These are phyloP conservation scores for Euryodendron excelsum DNA, from an alignment of 148 eudicot species.

Conservation along the genomic window DNA sequence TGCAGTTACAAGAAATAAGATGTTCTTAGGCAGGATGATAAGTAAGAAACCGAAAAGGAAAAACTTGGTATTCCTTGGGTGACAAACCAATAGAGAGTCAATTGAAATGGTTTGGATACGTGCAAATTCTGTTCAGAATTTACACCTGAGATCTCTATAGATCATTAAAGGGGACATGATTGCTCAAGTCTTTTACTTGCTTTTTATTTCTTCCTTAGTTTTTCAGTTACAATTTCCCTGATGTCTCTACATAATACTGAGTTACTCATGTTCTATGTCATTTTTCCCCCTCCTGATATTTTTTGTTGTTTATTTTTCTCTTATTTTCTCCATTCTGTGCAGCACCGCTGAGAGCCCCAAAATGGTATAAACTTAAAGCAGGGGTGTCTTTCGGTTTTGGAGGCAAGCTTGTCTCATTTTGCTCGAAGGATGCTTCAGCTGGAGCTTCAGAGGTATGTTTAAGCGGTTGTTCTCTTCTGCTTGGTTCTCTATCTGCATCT, in stretches of 20 bases:
- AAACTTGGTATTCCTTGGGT: neutral
- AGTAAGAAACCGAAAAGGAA: neutral
- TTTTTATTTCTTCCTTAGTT: neutral
- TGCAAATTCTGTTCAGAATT: neutral
- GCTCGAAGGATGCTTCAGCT: conserved; percentile 44
- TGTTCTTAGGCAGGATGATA: neutral
- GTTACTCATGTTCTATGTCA: neutral
- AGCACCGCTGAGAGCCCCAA: conserved; percentile 85
- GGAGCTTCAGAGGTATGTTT: conserved; percentile 76
- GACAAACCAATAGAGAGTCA: neutral
- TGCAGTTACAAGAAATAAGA: neutral
- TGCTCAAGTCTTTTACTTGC: neutral
- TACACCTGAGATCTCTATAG: neutral
- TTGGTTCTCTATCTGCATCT: neutral
- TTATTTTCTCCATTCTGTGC: conserved; percentile 21
- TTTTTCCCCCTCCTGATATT: neutral
- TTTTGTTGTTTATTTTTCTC: neutral
- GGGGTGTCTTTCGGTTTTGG: conserved; percentile 98
- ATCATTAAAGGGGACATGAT: too few species aligned
- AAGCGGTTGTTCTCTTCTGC: neutral
- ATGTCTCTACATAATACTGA: too few species aligned
- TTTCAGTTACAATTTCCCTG: neutral
- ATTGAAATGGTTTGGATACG: neutral
- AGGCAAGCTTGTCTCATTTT: conserved; percentile 80
- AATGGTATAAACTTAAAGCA: conserved; percentile 84